phyloP scores from a whole-genome alignment of 495 filamentous ascomycete genomes.

The Lindgomyces ingoldianus region DNA sequence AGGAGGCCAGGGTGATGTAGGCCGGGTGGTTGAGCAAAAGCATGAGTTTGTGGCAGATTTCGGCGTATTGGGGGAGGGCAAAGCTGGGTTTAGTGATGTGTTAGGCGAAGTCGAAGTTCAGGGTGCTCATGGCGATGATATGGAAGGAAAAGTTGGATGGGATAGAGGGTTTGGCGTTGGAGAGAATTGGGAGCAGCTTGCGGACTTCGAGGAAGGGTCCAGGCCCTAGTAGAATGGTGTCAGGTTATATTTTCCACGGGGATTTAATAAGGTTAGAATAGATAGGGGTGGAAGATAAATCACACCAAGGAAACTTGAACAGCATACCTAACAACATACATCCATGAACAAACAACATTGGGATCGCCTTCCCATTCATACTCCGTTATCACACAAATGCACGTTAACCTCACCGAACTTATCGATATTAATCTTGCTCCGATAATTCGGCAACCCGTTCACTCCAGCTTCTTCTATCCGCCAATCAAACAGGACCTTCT shows the following conservation, averaged over 20 bases:
- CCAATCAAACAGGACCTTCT: conserved; percentile 51
- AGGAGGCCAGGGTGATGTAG: conserved; percentile 64
- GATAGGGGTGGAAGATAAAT: too few species aligned
- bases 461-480: conserved; percentile 41
- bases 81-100: conserved; percentile 57
- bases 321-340: too few species aligned
- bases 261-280: neutral
- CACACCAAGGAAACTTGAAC: too few species aligned
- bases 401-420: conserved; percentile 44
- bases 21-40: conserved; percentile 61
- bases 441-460: conserved; percentile 46
- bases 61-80: conserved; percentile 61
- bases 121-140: conserved; percentile 68
- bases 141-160: conserved; percentile 60
- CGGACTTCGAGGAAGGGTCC: conserved; percentile 68
- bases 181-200: conserved; percentile 61
- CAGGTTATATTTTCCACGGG: neutral
- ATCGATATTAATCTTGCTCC: conserved; percentile 36
- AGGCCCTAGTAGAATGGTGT: conserved; percentile 53
- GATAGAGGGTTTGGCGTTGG: too few species aligned
- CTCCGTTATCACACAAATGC: conserved; percentile 46
- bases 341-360: conserved; percentile 44
- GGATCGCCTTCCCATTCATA: conserved; percentile 37
- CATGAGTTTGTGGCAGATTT: conserved; percentile 67
- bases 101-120: conserved; percentile 70